Evolutionary conservation across 78 protist genomes (phyloP).

Genomic region (Cavenderia fasciculata): DNA sequence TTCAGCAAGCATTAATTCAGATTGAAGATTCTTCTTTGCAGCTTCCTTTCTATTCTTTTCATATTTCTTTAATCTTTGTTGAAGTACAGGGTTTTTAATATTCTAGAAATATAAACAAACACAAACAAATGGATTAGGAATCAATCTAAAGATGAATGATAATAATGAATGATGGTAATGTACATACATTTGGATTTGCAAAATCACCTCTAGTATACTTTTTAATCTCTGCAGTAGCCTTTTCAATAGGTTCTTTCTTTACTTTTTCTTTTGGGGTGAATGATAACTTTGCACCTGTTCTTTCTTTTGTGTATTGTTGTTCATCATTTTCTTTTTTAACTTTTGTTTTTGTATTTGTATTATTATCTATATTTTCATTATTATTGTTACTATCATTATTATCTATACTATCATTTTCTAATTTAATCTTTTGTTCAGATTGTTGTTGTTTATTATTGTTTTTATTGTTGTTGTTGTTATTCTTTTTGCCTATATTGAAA

Average conservation of each 20-base stretch:
- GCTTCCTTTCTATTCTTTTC: conserved; percentile 9
- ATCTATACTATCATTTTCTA: neutral
- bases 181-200: neutral
- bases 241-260: too few relatives aligned
- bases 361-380: neutral
- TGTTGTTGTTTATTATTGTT: too few relatives aligned
- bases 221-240: neutral
- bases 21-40: too few relatives aligned
- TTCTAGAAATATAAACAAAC: conserved; percentile 24
- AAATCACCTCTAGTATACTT: neutral
- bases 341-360: neutral
- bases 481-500: too few relatives aligned
- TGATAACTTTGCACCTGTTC: conserved; percentile 73
- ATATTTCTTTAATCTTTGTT: conserved; percentile 3
- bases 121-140: too few relatives aligned
- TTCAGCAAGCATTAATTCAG: conserved; percentile 28
- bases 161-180: neutral
- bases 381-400: neutral
- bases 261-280: conserved; percentile 37
- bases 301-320: neutral
- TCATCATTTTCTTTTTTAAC: neutral
- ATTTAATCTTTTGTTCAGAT: too few relatives aligned
- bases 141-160: too few relatives aligned
- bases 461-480: too few relatives aligned
- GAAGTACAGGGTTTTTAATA: conserved; percentile 50